phyloP scores from a whole-genome alignment of 768 basidiomycete species.

The Sarcomyxa edulis region DNA sequence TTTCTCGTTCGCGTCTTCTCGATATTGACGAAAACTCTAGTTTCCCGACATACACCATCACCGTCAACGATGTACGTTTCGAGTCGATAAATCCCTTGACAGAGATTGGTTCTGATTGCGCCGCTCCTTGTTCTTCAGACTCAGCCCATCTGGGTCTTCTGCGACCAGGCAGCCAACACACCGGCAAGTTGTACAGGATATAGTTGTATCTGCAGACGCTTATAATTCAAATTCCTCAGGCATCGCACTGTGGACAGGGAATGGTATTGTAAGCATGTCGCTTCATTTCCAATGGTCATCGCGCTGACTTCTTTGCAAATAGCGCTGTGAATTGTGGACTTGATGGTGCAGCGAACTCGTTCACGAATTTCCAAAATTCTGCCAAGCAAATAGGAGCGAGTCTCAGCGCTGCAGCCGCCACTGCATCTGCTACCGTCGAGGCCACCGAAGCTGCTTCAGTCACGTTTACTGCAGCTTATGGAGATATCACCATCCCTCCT shows the following conservation, averaged over 20 bases:
- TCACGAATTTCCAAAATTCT: constrained; percentile 53
- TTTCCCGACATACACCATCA: constrained; percentile 49
- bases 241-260: constrained; percentile 60
- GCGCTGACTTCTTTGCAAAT: too few relatives aligned
- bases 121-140: constrained; percentile 35
- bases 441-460: constrained; percentile 17
- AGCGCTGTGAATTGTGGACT: constrained; percentile 56
- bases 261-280: too few relatives aligned
- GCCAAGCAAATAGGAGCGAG: constrained; percentile 51
- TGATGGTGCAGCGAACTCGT: constrained; percentile 52
- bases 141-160: constrained; percentile 55
- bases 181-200: too few relatives aligned
- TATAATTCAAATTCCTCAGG: too few relatives aligned
- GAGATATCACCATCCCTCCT: constrained; percentile 45
- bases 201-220: too few relatives aligned
- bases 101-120: too few relatives aligned
- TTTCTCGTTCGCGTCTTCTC: constrained; percentile 1
- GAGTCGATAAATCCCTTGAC: too few relatives aligned
- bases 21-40: constrained; percentile 21
- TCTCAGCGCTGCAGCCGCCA: constrained; percentile 36
- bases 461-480: constrained; percentile 40
- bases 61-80: constrained; percentile 47
- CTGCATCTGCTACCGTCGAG: constrained; percentile 22
- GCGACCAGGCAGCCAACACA: constrained; percentile 45
- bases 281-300: too few relatives aligned